Evolutionary conservation across 106 monocot genomes (phyloP).

Genomic region (Iris macrosiphon): DNA sequence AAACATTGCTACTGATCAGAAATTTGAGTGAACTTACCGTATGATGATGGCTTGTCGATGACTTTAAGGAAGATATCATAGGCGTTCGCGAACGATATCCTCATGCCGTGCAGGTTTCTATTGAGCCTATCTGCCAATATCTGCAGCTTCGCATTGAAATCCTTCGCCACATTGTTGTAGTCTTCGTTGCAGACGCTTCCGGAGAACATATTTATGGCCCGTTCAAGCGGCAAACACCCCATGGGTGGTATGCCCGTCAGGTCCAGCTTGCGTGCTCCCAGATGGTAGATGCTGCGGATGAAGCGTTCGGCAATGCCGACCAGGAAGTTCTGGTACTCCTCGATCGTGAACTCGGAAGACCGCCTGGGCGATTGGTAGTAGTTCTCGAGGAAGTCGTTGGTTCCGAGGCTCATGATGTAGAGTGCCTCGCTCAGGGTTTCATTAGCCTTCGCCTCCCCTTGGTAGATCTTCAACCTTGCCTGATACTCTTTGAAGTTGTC

Average conservation of each 20-base stretch:
- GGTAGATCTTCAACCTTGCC: constrained; percentile 15
- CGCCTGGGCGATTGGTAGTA: constrained; percentile 46
- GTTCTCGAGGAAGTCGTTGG: constrained; percentile 90
- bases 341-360: constrained; percentile 21
- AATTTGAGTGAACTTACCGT: constrained; percentile 30
- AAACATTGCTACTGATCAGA: too few relatives aligned
- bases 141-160: constrained; percentile 40
- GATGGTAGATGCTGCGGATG: constrained; percentile 14
- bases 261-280: constrained; percentile 52
- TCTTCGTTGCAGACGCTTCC: constrained; percentile 28
- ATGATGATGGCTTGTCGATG: constrained; percentile 24
- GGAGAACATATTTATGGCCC: constrained; percentile 1
- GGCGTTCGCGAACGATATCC: constrained; percentile 18
- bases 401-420: constrained; percentile 73
- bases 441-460: constrained; percentile 25
- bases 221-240: constrained; percentile 62
- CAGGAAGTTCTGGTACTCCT: constrained; percentile 46
- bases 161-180: constrained; percentile 30
- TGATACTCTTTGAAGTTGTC: constrained; percentile 71
- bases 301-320: constrained; percentile 32
- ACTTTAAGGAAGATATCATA: constrained; percentile 22
- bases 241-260: constrained; percentile 43
- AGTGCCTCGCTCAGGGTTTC: constrained; percentile 38
- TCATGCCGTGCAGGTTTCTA: constrained; percentile 8
- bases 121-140: constrained; percentile 19